Percentiles rank a stretch among this genome's conserved stretches.
phyloP scores from a whole-genome alignment of 192 early-diverging fungal genomes.

The Coemansia sp. region DNA sequence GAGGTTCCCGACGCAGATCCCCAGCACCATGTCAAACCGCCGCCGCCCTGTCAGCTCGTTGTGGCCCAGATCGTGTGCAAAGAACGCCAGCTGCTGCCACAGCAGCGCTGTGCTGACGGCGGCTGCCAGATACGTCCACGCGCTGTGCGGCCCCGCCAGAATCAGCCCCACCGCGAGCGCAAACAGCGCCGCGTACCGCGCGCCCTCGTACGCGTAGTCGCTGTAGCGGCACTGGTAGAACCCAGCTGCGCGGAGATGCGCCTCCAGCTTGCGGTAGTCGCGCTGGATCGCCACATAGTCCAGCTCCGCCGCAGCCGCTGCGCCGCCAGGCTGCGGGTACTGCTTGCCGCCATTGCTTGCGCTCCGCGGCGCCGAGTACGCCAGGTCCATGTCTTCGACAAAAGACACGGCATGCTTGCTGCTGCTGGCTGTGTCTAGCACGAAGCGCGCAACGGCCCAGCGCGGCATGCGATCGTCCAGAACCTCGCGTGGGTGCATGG shows the following conservation, averaged over 20 bases:
- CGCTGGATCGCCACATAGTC: slow-evolving; percentile 54
- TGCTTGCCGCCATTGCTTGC: slow-evolving; percentile 11
- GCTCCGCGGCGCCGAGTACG: slow-evolving; percentile 38
- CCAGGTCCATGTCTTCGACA: slow-evolving; percentile 48
- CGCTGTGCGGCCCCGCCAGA: slow-evolving; percentile 25
- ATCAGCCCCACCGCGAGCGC: slow-evolving; percentile 28
- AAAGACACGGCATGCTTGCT: slow-evolving; percentile 22
- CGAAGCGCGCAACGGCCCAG: slow-evolving; percentile 66
- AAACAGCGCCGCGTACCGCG: slow-evolving; percentile 46
- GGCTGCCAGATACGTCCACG: slow-evolving; percentile 45
- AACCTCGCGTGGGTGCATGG: slow-evolving; percentile 83
- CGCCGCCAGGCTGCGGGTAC: slow-evolving; percentile 15
- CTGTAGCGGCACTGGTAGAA: slow-evolving; percentile 64
- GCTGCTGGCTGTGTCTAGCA: slow-evolving; percentile 14
- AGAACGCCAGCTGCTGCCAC: slow-evolving; percentile 93
- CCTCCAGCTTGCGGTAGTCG: slow-evolving; percentile 69
- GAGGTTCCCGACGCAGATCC: slow-evolving; percentile 78
- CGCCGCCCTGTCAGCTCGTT: slow-evolving; percentile 79
- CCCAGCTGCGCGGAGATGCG: slow-evolving; percentile 60
- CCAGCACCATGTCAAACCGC: slow-evolving; percentile 75
- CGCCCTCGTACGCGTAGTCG: slow-evolving; percentile 56
- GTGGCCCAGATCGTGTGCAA: slow-evolving; percentile 98
- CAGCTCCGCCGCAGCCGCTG: background rate
- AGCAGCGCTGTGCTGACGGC: slow-evolving; percentile 66
- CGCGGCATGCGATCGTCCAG: slow-evolving; percentile 70